Evolutionary conservation across 2,329 filamentous ascomycete species (phyloP).

Genomic region (Bisporella sp.): DNA sequence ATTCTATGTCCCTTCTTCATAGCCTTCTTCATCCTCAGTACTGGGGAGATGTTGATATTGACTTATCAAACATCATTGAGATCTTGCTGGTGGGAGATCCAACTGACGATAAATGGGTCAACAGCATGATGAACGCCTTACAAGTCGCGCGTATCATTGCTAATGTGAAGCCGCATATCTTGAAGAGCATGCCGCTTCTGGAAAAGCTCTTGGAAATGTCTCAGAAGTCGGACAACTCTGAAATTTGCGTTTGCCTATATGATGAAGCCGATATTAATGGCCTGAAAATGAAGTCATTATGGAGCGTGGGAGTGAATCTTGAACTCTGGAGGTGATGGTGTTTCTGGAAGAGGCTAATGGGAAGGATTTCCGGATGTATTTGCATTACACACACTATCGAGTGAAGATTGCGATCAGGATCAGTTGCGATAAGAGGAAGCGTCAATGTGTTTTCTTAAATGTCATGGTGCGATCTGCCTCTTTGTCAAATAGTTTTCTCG

Average conservation of each 20-base stretch:
- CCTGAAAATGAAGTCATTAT: too few relatives aligned
- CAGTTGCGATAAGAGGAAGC: too few relatives aligned
- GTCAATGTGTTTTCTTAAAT: too few relatives aligned
- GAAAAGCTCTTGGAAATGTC: conserved; percentile 89
- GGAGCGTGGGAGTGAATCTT: conserved; percentile 73
- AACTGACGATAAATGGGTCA: conserved; percentile 75
- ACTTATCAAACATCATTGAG: conserved; percentile 85
- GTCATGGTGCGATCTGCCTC: too few relatives aligned
- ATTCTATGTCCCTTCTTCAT: conserved; percentile 72
- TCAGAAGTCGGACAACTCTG: conserved; percentile 78
- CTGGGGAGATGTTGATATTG: conserved; percentile 88
- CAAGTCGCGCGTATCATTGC: conserved; percentile 87
- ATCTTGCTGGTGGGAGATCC: conserved; percentile 74
- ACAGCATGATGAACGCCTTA: conserved; percentile 85
- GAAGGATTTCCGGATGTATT: background rate
- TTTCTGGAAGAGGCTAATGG: conserved; percentile 67
- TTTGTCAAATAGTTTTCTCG: too few relatives aligned
- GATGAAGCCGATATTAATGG: conserved; percentile 61
- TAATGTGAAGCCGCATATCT: conserved; percentile 75
- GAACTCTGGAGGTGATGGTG: conserved; percentile 77
- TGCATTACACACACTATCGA: background rate
- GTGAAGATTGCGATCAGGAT: too few relatives aligned
- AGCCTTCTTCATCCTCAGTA: conserved; percentile 82
- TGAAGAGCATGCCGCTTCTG: conserved; percentile 66
- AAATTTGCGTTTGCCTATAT: conserved; percentile 90